Conservation (phyloP, 1,284 basidiomycete genomes). For the Mrakiaceae sp. region DNA sequence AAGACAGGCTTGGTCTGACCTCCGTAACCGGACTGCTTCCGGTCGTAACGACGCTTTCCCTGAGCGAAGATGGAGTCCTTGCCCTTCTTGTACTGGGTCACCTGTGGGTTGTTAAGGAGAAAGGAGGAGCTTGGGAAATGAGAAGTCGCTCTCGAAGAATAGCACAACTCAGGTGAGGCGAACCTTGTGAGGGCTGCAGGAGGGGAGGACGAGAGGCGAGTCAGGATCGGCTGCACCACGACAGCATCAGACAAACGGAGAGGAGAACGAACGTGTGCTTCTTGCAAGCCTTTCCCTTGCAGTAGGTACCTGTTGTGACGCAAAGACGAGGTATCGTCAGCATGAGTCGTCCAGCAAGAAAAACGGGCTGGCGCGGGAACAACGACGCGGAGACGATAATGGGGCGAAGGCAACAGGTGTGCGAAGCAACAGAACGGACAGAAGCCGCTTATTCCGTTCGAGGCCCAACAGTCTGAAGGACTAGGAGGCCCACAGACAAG, state of each 20-base stretch:
- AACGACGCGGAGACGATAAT: constrained; percentile 29
- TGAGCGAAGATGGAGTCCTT: constrained; percentile 93
- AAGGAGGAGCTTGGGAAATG: background rate
- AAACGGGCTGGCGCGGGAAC: constrained; percentile 27
- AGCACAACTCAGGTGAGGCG: background rate
- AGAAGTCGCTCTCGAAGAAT: background rate
- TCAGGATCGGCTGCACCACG: background rate
- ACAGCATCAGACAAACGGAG: background rate
- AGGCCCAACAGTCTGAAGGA: too few species aligned
- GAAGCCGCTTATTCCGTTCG: too few species aligned
- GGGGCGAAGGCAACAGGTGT: too few species aligned
- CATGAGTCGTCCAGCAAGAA: background rate
- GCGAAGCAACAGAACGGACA: too few species aligned
- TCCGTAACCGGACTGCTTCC: constrained; percentile 98
- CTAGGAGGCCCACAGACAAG: background rate
- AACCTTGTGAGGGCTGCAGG: constrained; percentile 70
- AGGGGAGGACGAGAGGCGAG: background rate
- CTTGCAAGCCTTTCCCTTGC: constrained; percentile 97
- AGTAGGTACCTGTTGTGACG: constrained; percentile 47
- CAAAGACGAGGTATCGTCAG: background rate
- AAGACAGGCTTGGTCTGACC: constrained; percentile 99
- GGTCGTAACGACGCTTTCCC: constrained; percentile 99
- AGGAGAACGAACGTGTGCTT: constrained; percentile 80
- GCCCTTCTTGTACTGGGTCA: constrained; percentile 97
- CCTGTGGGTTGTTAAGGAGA: background rate